phyloP scores from a whole-genome alignment of 2,329 filamentous ascomycete species.

The Fusarium gaditjirri region DNA sequence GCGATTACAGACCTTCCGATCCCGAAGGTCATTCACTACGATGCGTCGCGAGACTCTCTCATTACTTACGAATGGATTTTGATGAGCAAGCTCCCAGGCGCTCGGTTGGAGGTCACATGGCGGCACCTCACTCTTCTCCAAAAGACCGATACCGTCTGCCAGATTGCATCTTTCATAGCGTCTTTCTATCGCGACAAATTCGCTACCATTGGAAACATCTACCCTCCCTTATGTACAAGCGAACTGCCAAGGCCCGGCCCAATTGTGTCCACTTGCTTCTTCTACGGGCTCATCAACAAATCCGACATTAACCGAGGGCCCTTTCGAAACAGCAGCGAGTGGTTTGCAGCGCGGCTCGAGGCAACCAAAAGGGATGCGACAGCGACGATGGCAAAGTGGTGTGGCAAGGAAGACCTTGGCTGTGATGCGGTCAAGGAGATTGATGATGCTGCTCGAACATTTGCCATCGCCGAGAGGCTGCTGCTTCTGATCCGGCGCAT shows the following conservation, averaged over 20 bases:
- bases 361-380: conserved; percentile 9
- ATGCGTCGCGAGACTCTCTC: conserved; percentile 45
- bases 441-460: conserved; percentile 46
- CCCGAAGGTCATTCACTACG: conserved; percentile 47
- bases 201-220: conserved; percentile 26
- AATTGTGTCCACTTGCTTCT: conserved; percentile 50
- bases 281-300: conserved; percentile 46
- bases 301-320: conserved; percentile 51
- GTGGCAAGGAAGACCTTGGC: neutral
- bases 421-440: conserved; percentile 43
- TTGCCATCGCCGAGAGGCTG: conserved; percentile 44
- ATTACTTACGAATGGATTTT: conserved; percentile 56
- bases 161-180: conserved; percentile 10
- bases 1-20: conserved; percentile 48
- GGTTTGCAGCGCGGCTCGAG: conserved; percentile 46
- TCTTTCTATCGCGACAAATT: conserved; percentile 44
- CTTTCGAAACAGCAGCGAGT: conserved; percentile 50
- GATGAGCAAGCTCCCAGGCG: conserved; percentile 48
- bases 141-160: conserved; percentile 1
- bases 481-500: conserved; percentile 44
- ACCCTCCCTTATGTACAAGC: neutral
- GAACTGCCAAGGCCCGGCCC: conserved; percentile 27
- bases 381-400: neutral
- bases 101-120: conserved; percentile 44
- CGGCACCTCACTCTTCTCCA: conserved; percentile 15